These are phyloP conservation scores for Tetraselmis chui DNA, from an alignment of 139 green algal genomes.

Conservation along the genomic window DNA sequence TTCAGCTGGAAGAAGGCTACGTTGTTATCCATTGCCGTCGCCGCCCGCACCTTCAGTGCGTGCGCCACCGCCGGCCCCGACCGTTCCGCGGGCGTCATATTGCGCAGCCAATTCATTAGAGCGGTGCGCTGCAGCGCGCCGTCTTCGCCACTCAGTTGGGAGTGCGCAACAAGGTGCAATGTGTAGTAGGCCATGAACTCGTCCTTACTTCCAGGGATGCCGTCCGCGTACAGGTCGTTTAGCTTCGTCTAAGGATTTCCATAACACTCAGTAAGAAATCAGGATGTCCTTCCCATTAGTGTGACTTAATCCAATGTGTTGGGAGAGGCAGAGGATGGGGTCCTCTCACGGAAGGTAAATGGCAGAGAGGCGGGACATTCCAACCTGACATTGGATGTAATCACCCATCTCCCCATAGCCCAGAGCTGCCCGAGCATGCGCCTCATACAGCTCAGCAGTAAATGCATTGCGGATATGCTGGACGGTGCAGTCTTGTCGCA, in stretches of 20 bases:
- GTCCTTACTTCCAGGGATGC: constrained; percentile 21
- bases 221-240: constrained; percentile 39
- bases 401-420: constrained; percentile 82
- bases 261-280: too few species aligned
- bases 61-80: constrained; percentile 43
- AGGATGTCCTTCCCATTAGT: too few species aligned
- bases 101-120: constrained; percentile 53
- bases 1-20: constrained; percentile 69
- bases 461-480: constrained; percentile 65
- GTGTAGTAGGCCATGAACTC: constrained; percentile 61
- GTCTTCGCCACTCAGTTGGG: constrained; percentile 17
- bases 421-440: constrained; percentile 63
- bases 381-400: constrained; percentile 86
- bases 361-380: too few species aligned
- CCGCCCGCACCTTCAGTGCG: constrained; percentile 44
- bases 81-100: constrained; percentile 3
- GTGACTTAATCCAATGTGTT: too few species aligned
- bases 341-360: too few species aligned
- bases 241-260: not conserved
- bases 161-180: constrained; percentile 38
- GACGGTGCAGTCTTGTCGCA: constrained; percentile 84
- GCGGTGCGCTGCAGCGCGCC: constrained; percentile 51
- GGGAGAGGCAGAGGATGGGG: not conserved
- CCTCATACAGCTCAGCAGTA: constrained; percentile 71
- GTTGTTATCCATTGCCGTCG: constrained; percentile 32